These are phyloP conservation scores for Chalaropsis thielavioides DNA, from an alignment of 2,329 filamentous ascomycete genomes.

Conservation along the genomic window DNA sequence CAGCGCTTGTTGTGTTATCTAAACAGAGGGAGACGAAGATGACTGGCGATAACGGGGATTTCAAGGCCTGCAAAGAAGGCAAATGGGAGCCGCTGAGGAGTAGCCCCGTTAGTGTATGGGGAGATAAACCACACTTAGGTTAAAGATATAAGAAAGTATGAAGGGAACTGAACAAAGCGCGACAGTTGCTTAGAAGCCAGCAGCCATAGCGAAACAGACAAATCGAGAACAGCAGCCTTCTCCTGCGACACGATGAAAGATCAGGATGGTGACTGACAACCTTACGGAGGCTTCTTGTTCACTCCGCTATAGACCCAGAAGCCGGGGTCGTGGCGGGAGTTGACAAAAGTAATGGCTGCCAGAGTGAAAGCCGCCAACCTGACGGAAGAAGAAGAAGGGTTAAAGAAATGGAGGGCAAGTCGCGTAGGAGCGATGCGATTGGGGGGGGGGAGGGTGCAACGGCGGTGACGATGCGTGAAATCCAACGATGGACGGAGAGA, in stretches of 20 bases:
- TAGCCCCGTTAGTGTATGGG: neutral
- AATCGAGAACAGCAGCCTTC: neutral
- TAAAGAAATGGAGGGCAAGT: neutral
- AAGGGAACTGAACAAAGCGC: neutral
- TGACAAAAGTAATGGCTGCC: slow-evolving; percentile 15
- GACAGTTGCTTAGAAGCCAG: slow-evolving; percentile 4
- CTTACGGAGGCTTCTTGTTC: slow-evolving; percentile 96
- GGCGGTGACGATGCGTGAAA: neutral
- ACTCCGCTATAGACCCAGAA: slow-evolving; percentile 93
- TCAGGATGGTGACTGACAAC: neutral
- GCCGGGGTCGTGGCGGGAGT: slow-evolving; percentile 79
- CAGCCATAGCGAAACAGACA: slow-evolving; percentile 9
- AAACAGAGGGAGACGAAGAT: neutral
- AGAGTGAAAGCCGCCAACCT: slow-evolving; percentile 18
- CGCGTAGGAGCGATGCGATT: slow-evolving; percentile 1
- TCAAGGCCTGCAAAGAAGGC: neutral
- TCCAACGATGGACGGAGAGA: neutral
- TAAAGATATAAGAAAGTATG: neutral
- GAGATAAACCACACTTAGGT: neutral
- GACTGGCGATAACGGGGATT: neutral
- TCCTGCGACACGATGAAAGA: neutral
- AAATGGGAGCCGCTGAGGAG: neutral
- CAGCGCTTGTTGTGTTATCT: neutral
- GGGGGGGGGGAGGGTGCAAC: neutral
- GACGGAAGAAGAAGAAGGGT: slow-evolving; percentile 7